Conservation (phyloP, 1,139 yeast species). For the Kodamaea suecica region DNA sequence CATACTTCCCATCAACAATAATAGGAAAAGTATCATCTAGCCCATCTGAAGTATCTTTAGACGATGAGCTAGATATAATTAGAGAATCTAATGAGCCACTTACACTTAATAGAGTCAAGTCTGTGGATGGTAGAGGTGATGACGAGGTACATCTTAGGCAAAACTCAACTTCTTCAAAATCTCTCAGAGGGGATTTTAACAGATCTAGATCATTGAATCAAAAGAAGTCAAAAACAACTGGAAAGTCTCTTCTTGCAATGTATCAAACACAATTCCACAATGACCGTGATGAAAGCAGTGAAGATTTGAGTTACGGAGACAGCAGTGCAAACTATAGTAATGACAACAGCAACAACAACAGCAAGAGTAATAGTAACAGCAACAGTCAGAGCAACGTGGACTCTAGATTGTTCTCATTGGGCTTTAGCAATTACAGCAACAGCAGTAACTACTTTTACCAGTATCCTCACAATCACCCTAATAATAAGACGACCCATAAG, state of each 20-base stretch:
- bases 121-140: neutral
- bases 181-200: constrained; percentile 13
- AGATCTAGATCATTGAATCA: constrained; percentile 34
- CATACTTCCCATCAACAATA: constrained; percentile 29
- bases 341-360: neutral
- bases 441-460: constrained; percentile 6
- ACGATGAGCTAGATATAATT: constrained; percentile 26
- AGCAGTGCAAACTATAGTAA: neutral
- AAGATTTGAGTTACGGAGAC: constrained; percentile 1
- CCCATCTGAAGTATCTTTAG: constrained; percentile 18
- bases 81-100: constrained; percentile 21
- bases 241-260: constrained; percentile 25
- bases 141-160: constrained; percentile 1
- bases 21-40: constrained; percentile 17
- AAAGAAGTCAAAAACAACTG: constrained; percentile 21
- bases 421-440: constrained; percentile 5
- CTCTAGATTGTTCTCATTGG: constrained; percentile 6
- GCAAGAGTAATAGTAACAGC: constrained; percentile 1
- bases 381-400: constrained; percentile 8
- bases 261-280: constrained; percentile 21
- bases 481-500: neutral
- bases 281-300: constrained; percentile 15
- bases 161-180: neutral
- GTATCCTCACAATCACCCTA: constrained; percentile 1
- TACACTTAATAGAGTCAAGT: constrained; percentile 8